Percentiles rank a stretch among this genome's conserved stretches.
These are phyloP conservation scores for Ustilago nuda DNA, from an alignment of 1,284 basidiomycete species.

Conservation along the genomic window DNA sequence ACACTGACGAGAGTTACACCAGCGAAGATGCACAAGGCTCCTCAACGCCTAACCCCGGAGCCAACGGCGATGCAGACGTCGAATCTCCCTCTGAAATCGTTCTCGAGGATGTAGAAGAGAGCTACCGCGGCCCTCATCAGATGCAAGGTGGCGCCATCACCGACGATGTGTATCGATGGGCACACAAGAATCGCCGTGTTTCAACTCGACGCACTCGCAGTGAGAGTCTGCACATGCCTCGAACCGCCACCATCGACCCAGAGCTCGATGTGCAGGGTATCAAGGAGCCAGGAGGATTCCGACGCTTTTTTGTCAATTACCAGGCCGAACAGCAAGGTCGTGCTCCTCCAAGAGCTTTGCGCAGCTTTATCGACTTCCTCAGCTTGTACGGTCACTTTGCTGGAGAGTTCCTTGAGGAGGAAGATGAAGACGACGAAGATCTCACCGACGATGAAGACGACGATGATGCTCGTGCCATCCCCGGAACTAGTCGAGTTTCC, in stretches of 20 bases:
- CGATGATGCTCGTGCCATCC: conserved; percentile 39
- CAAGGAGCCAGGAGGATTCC: conserved; percentile 67
- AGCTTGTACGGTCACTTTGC: conserved; percentile 67
- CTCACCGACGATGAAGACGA: conserved; percentile 44
- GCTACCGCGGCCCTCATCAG: conserved; percentile 62
- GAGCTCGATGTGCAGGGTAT: conserved; percentile 60
- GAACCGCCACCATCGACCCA: conserved; percentile 60
- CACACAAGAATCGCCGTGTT: conserved; percentile 62
- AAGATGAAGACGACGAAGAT: conserved; percentile 60
- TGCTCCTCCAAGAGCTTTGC: conserved; percentile 61
- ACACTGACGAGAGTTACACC: conserved; percentile 28
- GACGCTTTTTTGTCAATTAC: conserved; percentile 60
- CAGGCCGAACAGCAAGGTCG: conserved; percentile 64
- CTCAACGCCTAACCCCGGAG: conserved; percentile 16
- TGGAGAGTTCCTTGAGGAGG: conserved; percentile 63
- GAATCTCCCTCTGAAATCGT: conserved; percentile 29
- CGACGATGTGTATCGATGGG: conserved; percentile 68
- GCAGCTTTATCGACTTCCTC: conserved; percentile 68
- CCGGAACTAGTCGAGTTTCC: conserved; percentile 43
- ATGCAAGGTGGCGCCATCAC: conserved; percentile 68
- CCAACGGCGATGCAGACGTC: conserved; percentile 1
- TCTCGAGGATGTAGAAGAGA: conserved; percentile 43
- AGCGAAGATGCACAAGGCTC: conserved; percentile 22
- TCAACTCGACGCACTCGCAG: conserved; percentile 50
- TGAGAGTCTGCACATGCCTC: conserved; percentile 65